Evolutionary conservation across 768 basidiomycete species (phyloP), one percentile per base, ranked within the genome.

Genomic region (Termitomyces sp.): DNA sequence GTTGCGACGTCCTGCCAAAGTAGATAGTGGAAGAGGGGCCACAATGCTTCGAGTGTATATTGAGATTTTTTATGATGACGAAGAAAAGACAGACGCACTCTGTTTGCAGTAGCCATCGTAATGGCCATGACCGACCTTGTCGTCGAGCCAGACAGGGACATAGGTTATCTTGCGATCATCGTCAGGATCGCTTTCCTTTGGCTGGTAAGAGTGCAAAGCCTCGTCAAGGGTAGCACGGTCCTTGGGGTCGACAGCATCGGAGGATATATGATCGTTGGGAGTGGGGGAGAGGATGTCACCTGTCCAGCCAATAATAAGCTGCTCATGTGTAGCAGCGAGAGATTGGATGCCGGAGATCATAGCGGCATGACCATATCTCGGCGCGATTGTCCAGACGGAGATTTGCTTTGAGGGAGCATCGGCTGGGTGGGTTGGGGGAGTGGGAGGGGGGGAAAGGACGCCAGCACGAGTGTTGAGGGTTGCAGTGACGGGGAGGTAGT

Each of bases 41-140:
- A 99, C 43, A 99, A 84, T 38, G 87, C 93, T 96, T 64, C 0
- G 38, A 40, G 15, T 28, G 7, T 28, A 28, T 53, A 35, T 21
- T 42, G 24, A 17, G 5, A 15, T 26, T 19, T 17, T n/a, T n/a
- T 2, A 21, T 46, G 3, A 9, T 3, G 12, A 19, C 4, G 28
- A 14, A 3, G 65, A 26, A 52, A 41, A 51, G 38, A 82, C 86
- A 70, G 92, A 83, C 89, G 70, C 64, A 95, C 93, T 96, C 65
- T 88, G 87, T 70, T 99, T 99, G 81, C 95, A 98, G 69, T 97
- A 98, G 0, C 94, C 95, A 62, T 98, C 94, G 67, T 98, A 97
- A 68, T 97, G 94, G 0, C 88, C 92, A 64, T 93, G 90, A 21
- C 92, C 93, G 38, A 93, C 82, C 67, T 88, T 82, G 63, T 93